Percentiles rank a stretch among this genome's conserved stretches.
phyloP scores from a whole-genome alignment of 2,329 filamentous ascomycete species.

The Fusarium floridanum region DNA sequence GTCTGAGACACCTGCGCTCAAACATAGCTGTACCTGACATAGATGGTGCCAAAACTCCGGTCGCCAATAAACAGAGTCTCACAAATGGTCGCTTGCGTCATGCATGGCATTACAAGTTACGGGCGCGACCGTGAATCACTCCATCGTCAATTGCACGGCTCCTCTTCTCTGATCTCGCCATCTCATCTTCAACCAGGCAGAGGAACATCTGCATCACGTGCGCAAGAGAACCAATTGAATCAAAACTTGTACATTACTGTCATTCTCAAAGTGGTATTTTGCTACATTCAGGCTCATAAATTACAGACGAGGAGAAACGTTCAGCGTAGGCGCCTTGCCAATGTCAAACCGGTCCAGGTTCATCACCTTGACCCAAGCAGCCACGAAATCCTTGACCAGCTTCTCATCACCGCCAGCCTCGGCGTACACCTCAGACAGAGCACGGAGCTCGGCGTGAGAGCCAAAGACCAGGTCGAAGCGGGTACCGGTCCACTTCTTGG shows the following conservation, averaged over 20 bases:
- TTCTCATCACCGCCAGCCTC: conserved; percentile 69
- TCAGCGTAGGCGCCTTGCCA: conserved; percentile 11
- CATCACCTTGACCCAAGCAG: conserved; percentile 81
- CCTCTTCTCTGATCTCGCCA: no score
- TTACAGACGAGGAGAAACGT: conserved; percentile 40
- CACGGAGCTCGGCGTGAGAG: conserved; percentile 78
- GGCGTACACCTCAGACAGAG: conserved; percentile 77
- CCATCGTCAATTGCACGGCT: neutral
- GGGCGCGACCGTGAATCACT: neutral
- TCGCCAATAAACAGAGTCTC: neutral
- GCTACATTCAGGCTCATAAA: conserved; percentile 39
- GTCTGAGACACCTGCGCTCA: neutral
- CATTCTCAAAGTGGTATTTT: conserved; percentile 42
- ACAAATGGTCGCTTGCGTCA: neutral
- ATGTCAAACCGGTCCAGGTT: conserved; percentile 78
- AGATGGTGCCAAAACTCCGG: neutral
- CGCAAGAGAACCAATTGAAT: neutral
- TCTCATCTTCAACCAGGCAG: neutral
- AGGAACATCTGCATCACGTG: no score
- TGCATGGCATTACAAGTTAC: neutral
- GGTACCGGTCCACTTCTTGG: conserved; percentile 77
- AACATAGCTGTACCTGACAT: neutral
- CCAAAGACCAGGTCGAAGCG: conserved; percentile 79
- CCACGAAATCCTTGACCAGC: conserved; percentile 79
- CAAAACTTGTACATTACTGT: neutral